These are phyloP conservation scores for Triticum urartu DNA, from an alignment of 176 grass and related monocot species.

Conservation along the genomic window DNA sequence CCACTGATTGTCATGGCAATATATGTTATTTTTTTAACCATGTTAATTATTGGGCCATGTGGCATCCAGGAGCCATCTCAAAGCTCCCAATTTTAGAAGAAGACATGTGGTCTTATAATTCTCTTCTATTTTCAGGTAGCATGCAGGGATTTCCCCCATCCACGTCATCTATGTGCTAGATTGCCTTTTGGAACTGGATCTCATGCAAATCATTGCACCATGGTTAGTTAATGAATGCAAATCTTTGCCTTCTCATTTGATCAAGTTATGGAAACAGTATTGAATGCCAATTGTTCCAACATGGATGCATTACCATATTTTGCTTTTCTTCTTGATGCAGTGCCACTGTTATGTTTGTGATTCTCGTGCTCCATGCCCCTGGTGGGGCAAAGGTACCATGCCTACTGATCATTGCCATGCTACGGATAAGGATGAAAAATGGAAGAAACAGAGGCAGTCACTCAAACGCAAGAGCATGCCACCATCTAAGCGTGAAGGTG, in stretches of 20 bases:
- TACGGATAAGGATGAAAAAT: conserved; percentile 63
- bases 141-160: conserved; percentile 92
- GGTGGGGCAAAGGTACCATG: conserved; percentile 44
- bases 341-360: conserved; percentile 98
- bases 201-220: conserved; percentile 62
- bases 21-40: neutral
- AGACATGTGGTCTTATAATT: conserved; percentile 8
- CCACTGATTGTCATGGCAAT: neutral
- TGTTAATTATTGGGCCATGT: neutral
- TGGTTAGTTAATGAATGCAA: conserved; percentile 49
- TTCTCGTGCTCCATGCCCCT: conserved; percentile 60
- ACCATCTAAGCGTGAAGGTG: neutral
- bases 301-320: conserved; percentile 11
- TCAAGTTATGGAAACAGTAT: neutral
- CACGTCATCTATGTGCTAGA: conserved; percentile 76
- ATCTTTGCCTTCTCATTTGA: neutral
- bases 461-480: conserved; percentile 35
- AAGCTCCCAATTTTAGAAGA: neutral
- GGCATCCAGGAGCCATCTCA: conserved; percentile 16
- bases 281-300: neutral
- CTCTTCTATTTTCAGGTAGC: conserved; percentile 62
- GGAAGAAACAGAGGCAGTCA: conserved; percentile 52
- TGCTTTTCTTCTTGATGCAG: conserved; percentile 54
- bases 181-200: conserved; percentile 60
- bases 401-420: conserved; percentile 70